These are phyloP conservation scores for Dipodascus geniculatus DNA, from an alignment of 805 yeast genomes.

Conservation along the genomic window DNA sequence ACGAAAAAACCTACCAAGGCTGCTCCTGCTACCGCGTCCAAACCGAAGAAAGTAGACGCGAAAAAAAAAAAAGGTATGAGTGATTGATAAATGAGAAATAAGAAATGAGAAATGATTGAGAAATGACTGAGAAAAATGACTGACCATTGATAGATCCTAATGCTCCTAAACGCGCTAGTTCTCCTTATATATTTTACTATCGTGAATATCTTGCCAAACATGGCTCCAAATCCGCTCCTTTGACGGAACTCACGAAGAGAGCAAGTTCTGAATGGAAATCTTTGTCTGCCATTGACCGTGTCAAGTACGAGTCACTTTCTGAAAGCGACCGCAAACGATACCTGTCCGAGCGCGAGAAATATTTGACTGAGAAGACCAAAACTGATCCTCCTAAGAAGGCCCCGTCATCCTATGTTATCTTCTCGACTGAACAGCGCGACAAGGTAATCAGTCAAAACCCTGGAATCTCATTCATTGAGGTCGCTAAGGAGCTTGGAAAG, in stretches of 20 bases:
- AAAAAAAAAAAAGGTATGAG: neutral
- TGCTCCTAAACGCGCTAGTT: neutral
- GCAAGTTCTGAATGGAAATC: neutral
- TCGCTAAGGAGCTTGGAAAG: neutral
- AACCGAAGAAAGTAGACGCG: neutral
- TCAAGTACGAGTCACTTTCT: neutral
- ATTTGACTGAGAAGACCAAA: neutral
- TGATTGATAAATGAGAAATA: too few species aligned
- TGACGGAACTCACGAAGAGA: neutral
- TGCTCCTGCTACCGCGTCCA: neutral
- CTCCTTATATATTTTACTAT: neutral
- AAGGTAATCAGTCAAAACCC: neutral
- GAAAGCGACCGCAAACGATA: neutral
- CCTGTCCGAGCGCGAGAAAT: neutral
- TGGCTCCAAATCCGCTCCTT: neutral
- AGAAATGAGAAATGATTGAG: too few species aligned
- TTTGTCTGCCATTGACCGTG: neutral
- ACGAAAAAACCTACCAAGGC: neutral
- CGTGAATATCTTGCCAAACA: neutral
- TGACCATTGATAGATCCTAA: neutral
- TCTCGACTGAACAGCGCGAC: neutral
- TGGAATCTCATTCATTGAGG: neutral
- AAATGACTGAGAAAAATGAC: neutral
- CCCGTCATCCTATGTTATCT: neutral
- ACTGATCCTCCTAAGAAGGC: neutral